Conservation (phyloP, 768 basidiomycete genomes). For the Mycena polygramma region DNA sequence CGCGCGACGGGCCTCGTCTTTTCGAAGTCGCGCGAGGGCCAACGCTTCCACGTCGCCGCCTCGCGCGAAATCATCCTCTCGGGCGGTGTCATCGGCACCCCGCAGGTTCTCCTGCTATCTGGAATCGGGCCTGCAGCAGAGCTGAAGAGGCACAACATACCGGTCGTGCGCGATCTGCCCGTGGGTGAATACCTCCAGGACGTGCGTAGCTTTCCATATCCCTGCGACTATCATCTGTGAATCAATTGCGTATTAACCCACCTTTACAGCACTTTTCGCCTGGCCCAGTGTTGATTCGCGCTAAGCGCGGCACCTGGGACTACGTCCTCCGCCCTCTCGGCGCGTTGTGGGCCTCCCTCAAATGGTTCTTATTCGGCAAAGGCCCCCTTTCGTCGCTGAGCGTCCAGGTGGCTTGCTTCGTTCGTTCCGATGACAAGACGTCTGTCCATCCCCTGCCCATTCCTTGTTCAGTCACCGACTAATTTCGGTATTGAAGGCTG, state of each 20-base stretch:
- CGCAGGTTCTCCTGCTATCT: constrained; percentile 20
- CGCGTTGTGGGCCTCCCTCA: background rate
- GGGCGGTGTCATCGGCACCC: constrained; percentile 6
- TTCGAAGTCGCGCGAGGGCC: background rate
- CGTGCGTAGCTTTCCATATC: background rate
- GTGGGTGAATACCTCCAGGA: constrained; percentile 5
- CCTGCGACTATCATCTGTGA: no score
- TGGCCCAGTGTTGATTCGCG: constrained; percentile 5
- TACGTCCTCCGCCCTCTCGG: constrained; percentile 1
- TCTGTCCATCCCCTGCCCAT: no score
- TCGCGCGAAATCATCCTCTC: constrained; percentile 9
- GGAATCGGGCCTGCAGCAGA: constrained; percentile 9
- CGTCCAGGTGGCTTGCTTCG: constrained; percentile 9
- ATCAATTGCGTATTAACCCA: no score
- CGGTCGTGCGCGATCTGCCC: background rate
- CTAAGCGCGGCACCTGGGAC: constrained; percentile 6
- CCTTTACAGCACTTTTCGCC: constrained; percentile 9
- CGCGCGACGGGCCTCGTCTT: constrained; percentile 6
- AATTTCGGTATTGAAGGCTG: no score
- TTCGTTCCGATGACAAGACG: background rate
- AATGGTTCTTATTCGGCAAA: constrained; percentile 3
- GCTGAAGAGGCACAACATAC: background rate
- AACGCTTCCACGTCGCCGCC: background rate
- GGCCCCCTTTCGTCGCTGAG: constrained; percentile 1
- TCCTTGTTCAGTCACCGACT: no score